These are phyloP conservation scores for Komagataea norvegica DNA, from an alignment of 1,139 yeast genomes.

Conservation along the genomic window DNA sequence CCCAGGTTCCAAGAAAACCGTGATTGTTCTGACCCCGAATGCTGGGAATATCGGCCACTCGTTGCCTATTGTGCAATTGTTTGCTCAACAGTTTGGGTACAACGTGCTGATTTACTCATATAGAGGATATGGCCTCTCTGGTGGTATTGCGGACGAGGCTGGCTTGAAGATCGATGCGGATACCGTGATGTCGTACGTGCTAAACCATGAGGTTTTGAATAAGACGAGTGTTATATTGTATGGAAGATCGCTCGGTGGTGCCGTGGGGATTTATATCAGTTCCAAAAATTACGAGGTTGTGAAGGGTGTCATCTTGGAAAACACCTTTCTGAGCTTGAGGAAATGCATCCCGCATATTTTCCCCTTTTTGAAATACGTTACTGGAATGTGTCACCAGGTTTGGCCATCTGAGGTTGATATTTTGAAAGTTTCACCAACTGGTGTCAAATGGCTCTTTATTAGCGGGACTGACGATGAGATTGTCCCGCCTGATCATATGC, in stretches of 20 bases:
- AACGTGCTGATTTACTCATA: slow-evolving; percentile 86
- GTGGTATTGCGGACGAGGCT: slow-evolving; percentile 69
- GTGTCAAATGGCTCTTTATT: slow-evolving; percentile 62
- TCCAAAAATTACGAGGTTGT: slow-evolving; percentile 46
- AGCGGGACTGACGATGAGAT: slow-evolving; percentile 81
- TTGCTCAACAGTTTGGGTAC: slow-evolving; percentile 60
- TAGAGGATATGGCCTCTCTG: slow-evolving; percentile 86
- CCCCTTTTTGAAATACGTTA: slow-evolving; percentile 57
- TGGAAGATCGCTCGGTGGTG: slow-evolving; percentile 94
- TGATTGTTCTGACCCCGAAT: slow-evolving; percentile 80
- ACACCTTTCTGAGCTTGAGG: slow-evolving; percentile 75
- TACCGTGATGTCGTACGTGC: slow-evolving; percentile 58
- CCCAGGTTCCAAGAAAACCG: slow-evolving; percentile 51
- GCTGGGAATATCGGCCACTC: slow-evolving; percentile 97
- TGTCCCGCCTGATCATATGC: slow-evolving; percentile 87
- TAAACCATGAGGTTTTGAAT: slow-evolving; percentile 46
- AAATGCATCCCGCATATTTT: slow-evolving; percentile 81
- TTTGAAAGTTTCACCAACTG: slow-evolving; percentile 41
- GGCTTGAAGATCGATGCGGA: slow-evolving; percentile 86
- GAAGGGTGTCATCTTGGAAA: slow-evolving; percentile 71
- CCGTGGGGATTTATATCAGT: slow-evolving; percentile 83
- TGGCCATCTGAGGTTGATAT: slow-evolving; percentile 80
- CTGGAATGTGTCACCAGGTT: slow-evolving; percentile 64
- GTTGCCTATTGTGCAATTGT: slow-evolving; percentile 72
- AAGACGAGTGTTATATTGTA: slow-evolving; percentile 60